Percentiles rank a stretch among this genome's conserved stretches.
phyloP scores from a whole-genome alignment of 805 yeast species.

The Saccharomycopsis sp. region DNA sequence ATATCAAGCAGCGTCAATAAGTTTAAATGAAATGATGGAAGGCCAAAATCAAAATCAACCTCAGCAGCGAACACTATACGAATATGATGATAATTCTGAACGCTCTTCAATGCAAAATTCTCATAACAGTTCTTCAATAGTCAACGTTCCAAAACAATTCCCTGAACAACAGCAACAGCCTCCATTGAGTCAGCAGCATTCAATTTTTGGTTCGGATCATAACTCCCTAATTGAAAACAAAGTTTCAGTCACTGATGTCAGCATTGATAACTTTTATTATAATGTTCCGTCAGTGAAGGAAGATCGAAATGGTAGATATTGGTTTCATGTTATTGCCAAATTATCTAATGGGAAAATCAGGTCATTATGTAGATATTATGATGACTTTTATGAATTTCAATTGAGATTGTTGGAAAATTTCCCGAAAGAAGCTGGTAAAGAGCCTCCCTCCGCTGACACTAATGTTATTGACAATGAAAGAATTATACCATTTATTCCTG shows the following conservation, averaged over 20 bases:
- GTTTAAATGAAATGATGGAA: slow-evolving; percentile 49
- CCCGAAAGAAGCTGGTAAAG: slow-evolving; percentile 90
- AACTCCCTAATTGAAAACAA: slow-evolving; percentile 14
- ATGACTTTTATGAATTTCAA: slow-evolving; percentile 93
- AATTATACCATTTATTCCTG: slow-evolving; percentile 89
- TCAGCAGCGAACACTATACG: slow-evolving; percentile 15
- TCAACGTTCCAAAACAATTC: neutral
- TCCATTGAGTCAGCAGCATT: neutral
- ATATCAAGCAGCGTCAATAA: slow-evolving; percentile 85
- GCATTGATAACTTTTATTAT: slow-evolving; percentile 45
- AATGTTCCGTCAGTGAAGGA: slow-evolving; percentile 42
- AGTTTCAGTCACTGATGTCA: slow-evolving; percentile 37
- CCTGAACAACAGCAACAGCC: slow-evolving; percentile 1
- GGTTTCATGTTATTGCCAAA: slow-evolving; percentile 70
- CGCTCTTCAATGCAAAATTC: neutral
- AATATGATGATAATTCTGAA: slow-evolving; percentile 12
- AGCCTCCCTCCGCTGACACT: too few relatives aligned
- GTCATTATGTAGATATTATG: slow-evolving; percentile 80
- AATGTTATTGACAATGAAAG: slow-evolving; percentile 48
- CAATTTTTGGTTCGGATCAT: slow-evolving; percentile 1
- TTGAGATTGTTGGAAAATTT: slow-evolving; percentile 72
- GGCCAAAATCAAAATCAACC: slow-evolving; percentile 6
- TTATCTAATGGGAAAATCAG: slow-evolving; percentile 63
- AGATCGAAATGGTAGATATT: slow-evolving; percentile 78
- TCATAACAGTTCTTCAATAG: neutral